Conservation (phyloP, 768 basidiomycete species). For the Boletus pseudopeckii region DNA sequence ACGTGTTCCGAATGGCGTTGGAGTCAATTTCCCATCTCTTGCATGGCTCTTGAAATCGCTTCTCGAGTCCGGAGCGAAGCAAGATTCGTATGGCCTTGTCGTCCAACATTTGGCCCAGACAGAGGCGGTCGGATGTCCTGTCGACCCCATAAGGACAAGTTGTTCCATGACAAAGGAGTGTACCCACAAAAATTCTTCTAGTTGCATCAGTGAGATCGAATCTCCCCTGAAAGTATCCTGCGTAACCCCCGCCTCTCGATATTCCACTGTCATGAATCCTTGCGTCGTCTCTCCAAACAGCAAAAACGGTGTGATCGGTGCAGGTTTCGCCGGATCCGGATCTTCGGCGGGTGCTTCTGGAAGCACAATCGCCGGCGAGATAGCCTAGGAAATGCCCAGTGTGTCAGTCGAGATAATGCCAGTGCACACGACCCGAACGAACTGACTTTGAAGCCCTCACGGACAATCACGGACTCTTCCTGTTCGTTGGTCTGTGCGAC, state of each 20-base stretch:
- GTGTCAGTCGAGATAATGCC: not conserved
- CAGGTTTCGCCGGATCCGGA: constrained; percentile 2
- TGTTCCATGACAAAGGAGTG: not conserved
- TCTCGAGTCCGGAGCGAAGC: constrained; percentile 26
- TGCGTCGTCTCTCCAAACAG: constrained; percentile 41
- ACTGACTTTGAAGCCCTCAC: constrained; percentile 46
- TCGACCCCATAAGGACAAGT: not conserved
- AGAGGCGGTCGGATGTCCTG: constrained; percentile 21
- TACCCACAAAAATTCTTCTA: constrained; percentile 22
- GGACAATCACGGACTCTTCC: constrained; percentile 45
- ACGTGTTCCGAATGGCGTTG: not conserved
- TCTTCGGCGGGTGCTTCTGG: constrained; percentile 7
- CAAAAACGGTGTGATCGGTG: constrained; percentile 25
- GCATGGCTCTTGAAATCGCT: constrained; percentile 25
- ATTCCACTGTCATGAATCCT: constrained; percentile 37
- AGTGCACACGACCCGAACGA: not conserved
- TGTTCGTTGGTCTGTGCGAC: constrained; percentile 55
- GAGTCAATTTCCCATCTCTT: constrained; percentile 21
- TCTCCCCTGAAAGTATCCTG: not conserved
- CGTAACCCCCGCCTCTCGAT: constrained; percentile 11
- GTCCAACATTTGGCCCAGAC: constrained; percentile 22
- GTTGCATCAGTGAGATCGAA: constrained; percentile 1
- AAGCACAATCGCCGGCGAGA: constrained; percentile 11
- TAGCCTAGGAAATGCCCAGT: not conserved
- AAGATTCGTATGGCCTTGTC: constrained; percentile 28